A percentile compares a stretch with the other conserved stretches of the same genome.
Conservation (phyloP, 2,329 filamentous ascomycete genomes). For the Phaeosphaeriaceae sp. region DNA sequence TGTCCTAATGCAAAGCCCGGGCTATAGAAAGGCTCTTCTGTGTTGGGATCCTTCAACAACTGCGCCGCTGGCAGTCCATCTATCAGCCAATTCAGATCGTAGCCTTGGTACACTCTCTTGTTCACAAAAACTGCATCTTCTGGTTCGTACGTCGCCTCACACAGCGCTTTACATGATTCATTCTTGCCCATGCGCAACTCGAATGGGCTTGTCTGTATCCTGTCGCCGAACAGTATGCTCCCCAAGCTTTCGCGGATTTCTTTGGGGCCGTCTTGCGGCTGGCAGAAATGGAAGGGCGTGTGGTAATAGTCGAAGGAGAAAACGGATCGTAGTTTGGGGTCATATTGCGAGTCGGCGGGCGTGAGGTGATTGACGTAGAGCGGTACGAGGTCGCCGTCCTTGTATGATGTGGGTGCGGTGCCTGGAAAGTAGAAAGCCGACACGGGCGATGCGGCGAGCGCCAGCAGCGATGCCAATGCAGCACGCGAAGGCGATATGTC, state of each 20-base stretch:
- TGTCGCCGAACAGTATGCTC: constrained; percentile 95
- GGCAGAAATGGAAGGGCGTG: constrained; percentile 85
- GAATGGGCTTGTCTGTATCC: constrained; percentile 96
- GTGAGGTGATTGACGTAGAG: constrained; percentile 93
- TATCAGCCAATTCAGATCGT: constrained; percentile 94
- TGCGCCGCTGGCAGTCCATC: constrained; percentile 94
- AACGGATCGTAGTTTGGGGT: constrained; percentile 86
- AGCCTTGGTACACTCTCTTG: constrained; percentile 79
- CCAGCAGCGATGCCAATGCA: constrained; percentile 47
- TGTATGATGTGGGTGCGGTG: constrained; percentile 92
- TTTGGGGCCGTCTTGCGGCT: constrained; percentile 76
- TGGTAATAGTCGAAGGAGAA: constrained; percentile 98
- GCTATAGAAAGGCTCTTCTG: constrained; percentile 82
- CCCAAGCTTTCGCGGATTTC: constrained; percentile 88
- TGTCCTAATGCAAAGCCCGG: constrained; percentile 85
- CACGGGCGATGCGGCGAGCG: constrained; percentile 41
- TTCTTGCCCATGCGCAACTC: constrained; percentile 86
- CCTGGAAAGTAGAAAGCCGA: constrained; percentile 94
- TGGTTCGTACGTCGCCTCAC: constrained; percentile 71
- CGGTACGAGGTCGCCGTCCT: constrained; percentile 77
- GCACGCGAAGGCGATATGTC: constrained; percentile 32
- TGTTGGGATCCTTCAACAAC: constrained; percentile 76
- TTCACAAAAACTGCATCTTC: constrained; percentile 81
- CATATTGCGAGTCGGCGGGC: constrained; percentile 77
- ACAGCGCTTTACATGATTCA: constrained; percentile 85